Base-by-base conservation (phyloP, 495 filamentous ascomycete species). In the Astrocystis sublimbata region DNA sequence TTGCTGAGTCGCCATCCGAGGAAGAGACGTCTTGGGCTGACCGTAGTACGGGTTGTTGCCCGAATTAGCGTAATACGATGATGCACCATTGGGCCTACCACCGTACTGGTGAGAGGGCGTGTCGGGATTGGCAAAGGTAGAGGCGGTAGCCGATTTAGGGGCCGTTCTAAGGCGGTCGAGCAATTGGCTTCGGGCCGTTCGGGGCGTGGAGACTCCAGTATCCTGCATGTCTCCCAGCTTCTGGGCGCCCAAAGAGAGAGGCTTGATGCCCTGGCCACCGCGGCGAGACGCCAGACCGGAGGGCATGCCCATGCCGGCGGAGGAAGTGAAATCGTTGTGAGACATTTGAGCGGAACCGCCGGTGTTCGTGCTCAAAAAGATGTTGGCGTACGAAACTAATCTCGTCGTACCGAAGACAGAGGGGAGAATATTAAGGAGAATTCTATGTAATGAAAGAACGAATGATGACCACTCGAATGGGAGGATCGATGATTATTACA, bases 301-400 rank as follows among this genome's bases (percentile, higher is more conserved):
- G 17, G 91, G 88, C 73, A 89, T 86, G 61, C 88, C 89, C 69
- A 94, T 78, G 73, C 86, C 86, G 78, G 84, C 82, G 75, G 83
- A 80, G 75, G 84, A 82, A 71, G 85, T 79, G 73, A 86, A 89
- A 75, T 83, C 84, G 79, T 90, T 89, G 84, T 93, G 96, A 76
- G 91, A 89, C 96, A 98, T 98, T 83, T 96, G 94, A 92, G 93
- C 89, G 83, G 97, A 91, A 92, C 92, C 92, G 85, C 93, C 94
- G 85, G 93, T 87, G 92, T 96, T 89, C 87, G 96, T 94, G 84
- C 89, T 92, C 90, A 88, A 77, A 60, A 63, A 49, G 58, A 63
- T 42, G 42, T n/a, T 60, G 61, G 23, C 21, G 50, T 47, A 42
- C 30, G 42, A 31, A 62, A 56, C 33, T 56, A 13, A 50, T 61